Base-by-base conservation (phyloP, 202 grass and related monocot genomes). In the Dendrocalamus latiflorus region DNA sequence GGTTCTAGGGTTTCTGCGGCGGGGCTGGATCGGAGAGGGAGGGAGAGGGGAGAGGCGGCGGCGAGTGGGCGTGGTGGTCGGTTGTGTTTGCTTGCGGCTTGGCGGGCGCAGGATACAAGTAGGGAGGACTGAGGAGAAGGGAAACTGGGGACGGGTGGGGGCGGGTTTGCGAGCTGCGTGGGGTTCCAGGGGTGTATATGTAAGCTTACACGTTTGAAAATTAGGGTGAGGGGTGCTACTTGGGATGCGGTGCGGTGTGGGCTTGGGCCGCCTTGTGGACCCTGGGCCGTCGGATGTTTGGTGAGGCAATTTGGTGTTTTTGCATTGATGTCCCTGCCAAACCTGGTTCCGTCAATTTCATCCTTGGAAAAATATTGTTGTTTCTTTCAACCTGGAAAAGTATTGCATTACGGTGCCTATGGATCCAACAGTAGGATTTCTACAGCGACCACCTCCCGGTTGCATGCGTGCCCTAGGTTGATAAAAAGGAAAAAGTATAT, bases 101-200 rank as follows among this genome's bases (percentile, higher is more conserved):
- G 88, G 88, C 88, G 88, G 88, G 88, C 88, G 88, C 57, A 49
- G 79, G 80, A 90, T 75, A 87, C 75, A 80, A 79, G 68, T 73
- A 84, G 39, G 36, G 44, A 34, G 34, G 34, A 36, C 34, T 3
- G 57, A 6, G 26, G 74, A 55, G 39, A 6, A 57, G 53, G 24
- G 37, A 58, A 14, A 14, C 49, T 45, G 74, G 20, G 47, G 33
- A 6, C 25, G 53, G 79, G 41, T 24, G n/a, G 6, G 73, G 28
- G 59, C 60, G 37, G 18, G 1, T 55, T 14, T 61, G 88, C 20
- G 20, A 45, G 43, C 53, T 79, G 67, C 74, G 74, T 78, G 79
- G 53, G 41, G 3, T 61, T 25, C 13, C 43, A 18, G 74, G 88
- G 84, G 84, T 34, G 4, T 72, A 9, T 3, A 20, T 57, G 74